phyloP scores from a whole-genome alignment of 257 asterid species.

The Solanum chiquidenum region DNA sequence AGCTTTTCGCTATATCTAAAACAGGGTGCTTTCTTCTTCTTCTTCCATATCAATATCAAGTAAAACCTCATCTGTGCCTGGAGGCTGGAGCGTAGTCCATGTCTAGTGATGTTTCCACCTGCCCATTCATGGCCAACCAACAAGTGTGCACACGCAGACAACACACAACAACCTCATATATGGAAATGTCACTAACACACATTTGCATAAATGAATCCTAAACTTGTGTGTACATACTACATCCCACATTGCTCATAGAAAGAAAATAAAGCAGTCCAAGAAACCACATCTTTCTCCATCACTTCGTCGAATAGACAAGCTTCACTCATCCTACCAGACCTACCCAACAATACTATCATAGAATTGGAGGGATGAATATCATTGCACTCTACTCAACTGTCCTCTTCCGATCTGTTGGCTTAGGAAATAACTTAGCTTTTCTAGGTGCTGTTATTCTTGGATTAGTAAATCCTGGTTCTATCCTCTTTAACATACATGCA shows the following conservation, averaged over 20 bases:
- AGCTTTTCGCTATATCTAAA: slow-evolving; percentile 54
- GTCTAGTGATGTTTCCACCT: slow-evolving; percentile 51
- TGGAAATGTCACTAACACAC: not conserved
- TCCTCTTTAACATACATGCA: not conserved
- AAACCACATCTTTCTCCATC: slow-evolving; percentile 52
- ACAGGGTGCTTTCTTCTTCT: slow-evolving; percentile 50
- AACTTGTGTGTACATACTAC: slow-evolving; percentile 52
- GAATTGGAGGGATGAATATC: slow-evolving; percentile 25
- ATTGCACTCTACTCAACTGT: slow-evolving; percentile 83
- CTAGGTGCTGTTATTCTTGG: no score
- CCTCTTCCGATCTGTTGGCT: slow-evolving; percentile 54
- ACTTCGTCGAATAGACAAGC: slow-evolving; percentile 49
- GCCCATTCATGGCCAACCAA: slow-evolving; percentile 69
- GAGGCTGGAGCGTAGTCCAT: slow-evolving; percentile 44
- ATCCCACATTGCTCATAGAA: slow-evolving; percentile 63
- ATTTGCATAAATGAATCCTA: slow-evolving; percentile 54
- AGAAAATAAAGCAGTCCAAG: slow-evolving; percentile 79
- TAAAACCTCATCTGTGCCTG: slow-evolving; percentile 43
- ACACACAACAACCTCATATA: no score
- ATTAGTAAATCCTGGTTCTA: not conserved
- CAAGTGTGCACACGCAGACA: no score
- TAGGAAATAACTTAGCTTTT: slow-evolving; percentile 37
- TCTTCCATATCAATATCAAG: slow-evolving; percentile 48
- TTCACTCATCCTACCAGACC: slow-evolving; percentile 46
- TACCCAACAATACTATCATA: slow-evolving; percentile 67